Evolutionary conservation across 2,329 filamentous ascomycete genomes (phyloP), one percentile per base, ranked within the genome.

Genomic region (Camillea tinctor): DNA sequence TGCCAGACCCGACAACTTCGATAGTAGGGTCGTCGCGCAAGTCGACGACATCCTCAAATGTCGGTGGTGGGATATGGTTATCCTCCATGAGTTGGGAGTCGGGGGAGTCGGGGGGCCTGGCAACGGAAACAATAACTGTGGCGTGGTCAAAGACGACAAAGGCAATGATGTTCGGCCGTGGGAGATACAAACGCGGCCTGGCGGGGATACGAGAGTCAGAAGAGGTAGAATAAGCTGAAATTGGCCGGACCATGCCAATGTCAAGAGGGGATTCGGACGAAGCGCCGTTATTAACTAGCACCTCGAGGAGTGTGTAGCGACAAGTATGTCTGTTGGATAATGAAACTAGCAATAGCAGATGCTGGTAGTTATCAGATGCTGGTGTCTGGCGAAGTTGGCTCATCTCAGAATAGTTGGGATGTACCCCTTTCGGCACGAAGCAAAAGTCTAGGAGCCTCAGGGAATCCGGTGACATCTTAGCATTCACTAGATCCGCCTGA

Each of bases 31-130:
- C 85, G 62, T 84, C 81, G 23, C 89, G 86, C 60, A 99, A 88
- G 68, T 93, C 90, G 40, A 99, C 82, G 1, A 91, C 87, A 73
- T 99, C 95, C 73, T 98, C 93, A 67, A 93, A 97, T 0, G 87
- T 84, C 19, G 88, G 77, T 0, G 86, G 84, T 21, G 88, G 72
- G 13, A 84, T 79, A 67, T 88, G 84, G 44, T 82, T 88, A 57
- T 91, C 88, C 58, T 84, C 79, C 63, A 90, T 84, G 3, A 96
- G 80, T 71, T 97, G 93, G 1, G 86, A 85, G 55, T 93, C 90
- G 7, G 92, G 91, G 1, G 88, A 88, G 50, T 91, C 87, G 15
- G 87, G 85, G 1, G 84, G 80, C 54, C 83, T 82, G 2, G 84
- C 82, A 53, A 96, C 83, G 0, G 93, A 96, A 7, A 90, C 82